These are phyloP conservation scores for Rhipidocladum racemiflorum DNA, from an alignment of 176 grass and related monocot genomes.

Conservation along the genomic window DNA sequence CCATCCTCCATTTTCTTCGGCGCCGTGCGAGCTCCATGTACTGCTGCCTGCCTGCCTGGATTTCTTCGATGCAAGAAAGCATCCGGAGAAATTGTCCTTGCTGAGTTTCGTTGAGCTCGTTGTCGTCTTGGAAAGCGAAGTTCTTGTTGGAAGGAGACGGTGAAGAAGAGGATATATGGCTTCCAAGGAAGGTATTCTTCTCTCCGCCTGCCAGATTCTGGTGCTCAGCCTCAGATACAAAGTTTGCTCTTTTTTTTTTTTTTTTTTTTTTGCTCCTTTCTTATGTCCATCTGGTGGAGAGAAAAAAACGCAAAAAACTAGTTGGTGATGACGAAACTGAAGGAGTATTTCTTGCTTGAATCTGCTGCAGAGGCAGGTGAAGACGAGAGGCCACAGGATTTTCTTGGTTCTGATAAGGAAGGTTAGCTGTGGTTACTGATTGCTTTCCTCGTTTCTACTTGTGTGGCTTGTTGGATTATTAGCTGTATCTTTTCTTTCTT, in stretches of 20 bases:
- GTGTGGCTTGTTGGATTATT: background rate
- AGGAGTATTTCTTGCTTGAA: slow-evolving; percentile 47
- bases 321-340: slow-evolving; percentile 52
- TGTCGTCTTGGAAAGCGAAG: slow-evolving; percentile 26
- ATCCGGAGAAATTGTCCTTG: slow-evolving; percentile 15
- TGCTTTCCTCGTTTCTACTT: background rate
- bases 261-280: background rate
- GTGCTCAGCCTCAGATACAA: background rate
- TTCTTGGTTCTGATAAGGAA: slow-evolving; percentile 42
- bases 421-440: slow-evolving; percentile 31
- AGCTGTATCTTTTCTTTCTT: slow-evolving; percentile 23
- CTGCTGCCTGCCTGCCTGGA: background rate
- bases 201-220: slow-evolving; percentile 12
- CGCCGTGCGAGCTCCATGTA: slow-evolving; percentile 36
- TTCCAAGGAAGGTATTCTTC: slow-evolving; percentile 62
- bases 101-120: slow-evolving; percentile 23
- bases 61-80: slow-evolving; percentile 58
- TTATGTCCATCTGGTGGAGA: slow-evolving; percentile 2
- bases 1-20: slow-evolving; percentile 42
- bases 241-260: background rate
- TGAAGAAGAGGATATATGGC: slow-evolving; percentile 45
- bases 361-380: slow-evolving; percentile 43
- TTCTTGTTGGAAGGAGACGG: background rate
- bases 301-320: slow-evolving; percentile 10
- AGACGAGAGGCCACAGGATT: slow-evolving; percentile 37